Evolutionary conservation across 1,284 basidiomycete genomes (phyloP).

Genomic region (Moesziomyces sp.): DNA sequence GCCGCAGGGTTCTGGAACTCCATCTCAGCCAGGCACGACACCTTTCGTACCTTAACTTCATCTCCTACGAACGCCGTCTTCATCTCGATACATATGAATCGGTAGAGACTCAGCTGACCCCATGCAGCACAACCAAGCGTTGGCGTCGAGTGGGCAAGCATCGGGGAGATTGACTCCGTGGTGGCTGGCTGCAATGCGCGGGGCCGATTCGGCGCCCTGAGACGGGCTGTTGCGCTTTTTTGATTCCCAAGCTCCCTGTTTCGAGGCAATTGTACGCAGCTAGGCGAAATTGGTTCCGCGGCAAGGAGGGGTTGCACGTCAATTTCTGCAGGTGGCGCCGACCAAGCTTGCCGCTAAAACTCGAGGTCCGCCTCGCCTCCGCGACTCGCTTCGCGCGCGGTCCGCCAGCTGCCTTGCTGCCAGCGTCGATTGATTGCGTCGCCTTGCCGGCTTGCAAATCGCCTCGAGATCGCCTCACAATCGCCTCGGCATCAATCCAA

Average conservation of each 20-base stretch:
- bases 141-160: too few relatives aligned
- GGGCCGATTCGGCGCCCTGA: background rate
- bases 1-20: too few relatives aligned
- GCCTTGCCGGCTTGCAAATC: background rate
- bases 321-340: constrained; percentile 13
- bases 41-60: too few relatives aligned
- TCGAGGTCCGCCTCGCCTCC: constrained; percentile 16
- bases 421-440: background rate
- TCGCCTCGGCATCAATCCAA: too few relatives aligned
- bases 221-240: background rate
- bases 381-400: background rate
- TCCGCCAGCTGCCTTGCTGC: background rate
- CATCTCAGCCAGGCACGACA: too few relatives aligned
- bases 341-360: constrained; percentile 12
- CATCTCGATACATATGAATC: background rate
- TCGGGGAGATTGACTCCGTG: too few relatives aligned
- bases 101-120: too few relatives aligned
- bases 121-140: too few relatives aligned
- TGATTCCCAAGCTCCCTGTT: background rate
- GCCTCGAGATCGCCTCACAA: too few relatives aligned
- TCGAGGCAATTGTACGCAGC: too few relatives aligned
- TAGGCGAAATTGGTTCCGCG: constrained; percentile 2
- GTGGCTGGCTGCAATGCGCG: background rate
- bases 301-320: background rate
- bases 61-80: too few relatives aligned